A percentile compares a stretch with the other conserved stretches of the same genome.
phyloP scores from a whole-genome alignment of 2,329 filamentous ascomycete species.

The Ophiobolus disseminans region DNA sequence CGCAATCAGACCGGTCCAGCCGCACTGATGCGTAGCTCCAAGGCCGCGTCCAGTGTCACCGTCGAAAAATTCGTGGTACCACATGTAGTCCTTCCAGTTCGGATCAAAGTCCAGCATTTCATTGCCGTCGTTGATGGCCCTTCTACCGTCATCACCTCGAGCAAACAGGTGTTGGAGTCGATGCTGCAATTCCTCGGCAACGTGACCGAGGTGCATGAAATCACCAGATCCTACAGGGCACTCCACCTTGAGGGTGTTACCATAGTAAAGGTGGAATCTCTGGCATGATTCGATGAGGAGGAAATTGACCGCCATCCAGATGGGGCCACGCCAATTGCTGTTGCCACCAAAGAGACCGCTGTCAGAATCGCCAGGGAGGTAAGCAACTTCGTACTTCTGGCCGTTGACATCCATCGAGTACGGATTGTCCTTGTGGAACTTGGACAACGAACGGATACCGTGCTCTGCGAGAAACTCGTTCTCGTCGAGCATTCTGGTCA shows the following conservation, averaged over 20 bases:
- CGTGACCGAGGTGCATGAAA: constrained; percentile 93
- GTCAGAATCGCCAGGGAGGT: constrained; percentile 95
- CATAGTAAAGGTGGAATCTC: constrained; percentile 95
- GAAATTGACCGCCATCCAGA: constrained; percentile 97
- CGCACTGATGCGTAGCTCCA: constrained; percentile 92
- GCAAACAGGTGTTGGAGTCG: constrained; percentile 91
- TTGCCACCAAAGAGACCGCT: constrained; percentile 95
- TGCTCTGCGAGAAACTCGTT: constrained; percentile 90
- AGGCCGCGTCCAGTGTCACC: constrained; percentile 88
- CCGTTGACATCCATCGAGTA: constrained; percentile 97
- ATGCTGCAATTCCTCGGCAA: constrained; percentile 94
- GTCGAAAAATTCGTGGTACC: constrained; percentile 98
- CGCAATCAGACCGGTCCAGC: constrained; percentile 94
- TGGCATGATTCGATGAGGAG: constrained; percentile 92
- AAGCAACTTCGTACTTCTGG: constrained; percentile 84
- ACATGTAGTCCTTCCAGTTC: constrained; percentile 90
- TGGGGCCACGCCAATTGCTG: constrained; percentile 94
- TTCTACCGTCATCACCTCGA: constrained; percentile 80
- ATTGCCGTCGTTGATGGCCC: constrained; percentile 85
- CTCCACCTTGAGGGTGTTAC: constrained; percentile 84
- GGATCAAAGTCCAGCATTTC: constrained; percentile 89
- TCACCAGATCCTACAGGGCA: constrained; percentile 94
- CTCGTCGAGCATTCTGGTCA: constrained; percentile 91
- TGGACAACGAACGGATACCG: constrained; percentile 90
- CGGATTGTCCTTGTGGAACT: constrained; percentile 86